Evolutionary conservation across 1,284 basidiomycete species (phyloP).

Genomic region (Exsudoporus floridanus): DNA sequence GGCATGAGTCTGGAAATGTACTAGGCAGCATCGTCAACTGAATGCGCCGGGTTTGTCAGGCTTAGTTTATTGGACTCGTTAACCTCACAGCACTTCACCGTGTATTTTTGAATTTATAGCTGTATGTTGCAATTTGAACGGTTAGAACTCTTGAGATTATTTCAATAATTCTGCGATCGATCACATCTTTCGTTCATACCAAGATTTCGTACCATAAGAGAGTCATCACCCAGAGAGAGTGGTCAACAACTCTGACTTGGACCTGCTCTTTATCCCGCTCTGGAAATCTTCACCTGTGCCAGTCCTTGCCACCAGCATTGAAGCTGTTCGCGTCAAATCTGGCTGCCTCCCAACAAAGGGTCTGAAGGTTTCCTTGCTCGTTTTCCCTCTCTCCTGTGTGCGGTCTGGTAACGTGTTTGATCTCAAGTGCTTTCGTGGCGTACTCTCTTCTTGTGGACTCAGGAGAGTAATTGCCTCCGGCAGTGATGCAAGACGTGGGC

Average conservation of each 20-base stretch:
- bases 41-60: not conserved
- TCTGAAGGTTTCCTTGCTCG: constrained; percentile 12
- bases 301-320: constrained; percentile 17
- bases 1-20: constrained; percentile 96
- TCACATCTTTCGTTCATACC: not conserved
- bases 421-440: constrained; percentile 26
- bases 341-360: constrained; percentile 32
- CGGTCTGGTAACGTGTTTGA: constrained; percentile 38
- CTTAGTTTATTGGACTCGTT: not conserved
- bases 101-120: constrained; percentile 15
- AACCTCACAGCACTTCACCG: constrained; percentile 1
- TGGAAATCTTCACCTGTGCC: constrained; percentile 4
- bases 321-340: constrained; percentile 22
- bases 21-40: constrained; percentile 34
- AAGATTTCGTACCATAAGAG: not conserved
- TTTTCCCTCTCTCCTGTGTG: constrained; percentile 39
- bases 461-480: constrained; percentile 14
- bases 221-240: not conserved
- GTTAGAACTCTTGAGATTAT: not conserved
- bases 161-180: not conserved
- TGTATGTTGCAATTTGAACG: constrained; percentile 5
- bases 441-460: constrained; percentile 22
- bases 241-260: constrained; percentile 17
- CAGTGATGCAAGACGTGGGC: constrained; percentile 14
- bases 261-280: constrained; percentile 13